Conservation (phyloP, 164 flowering plant genomes). For the Santalum album region DNA sequence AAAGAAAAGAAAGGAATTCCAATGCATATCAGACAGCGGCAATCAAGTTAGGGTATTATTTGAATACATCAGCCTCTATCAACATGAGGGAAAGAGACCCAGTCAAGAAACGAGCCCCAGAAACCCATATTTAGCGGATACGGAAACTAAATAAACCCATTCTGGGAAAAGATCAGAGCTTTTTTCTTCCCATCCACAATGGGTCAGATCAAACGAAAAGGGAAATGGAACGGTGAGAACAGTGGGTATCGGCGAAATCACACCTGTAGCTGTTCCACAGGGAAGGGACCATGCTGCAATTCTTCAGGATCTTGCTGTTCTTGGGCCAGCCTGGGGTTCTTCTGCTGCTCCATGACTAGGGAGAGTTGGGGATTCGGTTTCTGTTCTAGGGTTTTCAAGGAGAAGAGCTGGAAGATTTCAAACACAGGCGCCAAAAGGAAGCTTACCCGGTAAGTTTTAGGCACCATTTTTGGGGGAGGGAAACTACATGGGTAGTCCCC, state of each 20-base stretch:
- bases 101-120: no score
- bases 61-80: no score
- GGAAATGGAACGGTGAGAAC: neutral
- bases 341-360: conserved; percentile 31
- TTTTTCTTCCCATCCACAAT: neutral
- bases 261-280: conserved; percentile 91
- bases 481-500: no score
- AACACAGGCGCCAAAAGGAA: neutral
- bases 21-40: no score
- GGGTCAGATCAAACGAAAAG: neutral
- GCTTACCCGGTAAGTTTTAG: neutral
- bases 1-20: no score
- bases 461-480: no score
- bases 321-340: conserved; percentile 26
- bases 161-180: neutral
- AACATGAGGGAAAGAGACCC: no score
- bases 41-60: no score
- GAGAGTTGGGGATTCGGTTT: neutral
- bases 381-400: neutral
- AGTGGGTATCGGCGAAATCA: neutral
- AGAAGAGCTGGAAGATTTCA: neutral
- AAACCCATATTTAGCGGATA: neutral
- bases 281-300: conserved; percentile 72
- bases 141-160: neutral
- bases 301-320: conserved; percentile 46